A percentile compares a stretch with the other conserved stretches of the same genome.
Evolutionary conservation across 1,139 yeast genomes (phyloP).

Genomic region (Suhomyces choctaworum): DNA sequence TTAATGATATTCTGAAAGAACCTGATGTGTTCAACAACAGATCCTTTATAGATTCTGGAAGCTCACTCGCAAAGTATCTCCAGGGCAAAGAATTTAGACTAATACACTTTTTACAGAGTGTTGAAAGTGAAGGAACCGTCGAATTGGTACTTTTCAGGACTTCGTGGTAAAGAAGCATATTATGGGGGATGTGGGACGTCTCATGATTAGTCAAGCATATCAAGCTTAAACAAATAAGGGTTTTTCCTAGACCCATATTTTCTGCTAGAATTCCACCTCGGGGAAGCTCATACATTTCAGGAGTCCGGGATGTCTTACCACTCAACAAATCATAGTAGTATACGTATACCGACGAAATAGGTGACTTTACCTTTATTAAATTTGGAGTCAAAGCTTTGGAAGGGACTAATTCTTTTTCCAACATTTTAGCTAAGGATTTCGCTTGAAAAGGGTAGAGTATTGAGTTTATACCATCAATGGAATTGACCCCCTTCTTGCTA

Average conservation of each 20-base stretch:
- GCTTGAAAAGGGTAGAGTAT: conserved; percentile 57
- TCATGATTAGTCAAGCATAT: conserved; percentile 58
- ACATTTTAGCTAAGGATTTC: conserved; percentile 59
- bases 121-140: conserved; percentile 27
- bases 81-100: conserved; percentile 55
- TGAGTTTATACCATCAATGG: conserved; percentile 51
- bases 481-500: not conserved
- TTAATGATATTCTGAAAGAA: conserved; percentile 37
- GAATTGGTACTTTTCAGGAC: not conserved
- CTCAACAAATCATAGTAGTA: conserved; percentile 39
- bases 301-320: conserved; percentile 28
- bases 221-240: conserved; percentile 63
- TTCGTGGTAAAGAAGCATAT: conserved; percentile 21
- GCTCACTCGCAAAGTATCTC: conserved; percentile 44
- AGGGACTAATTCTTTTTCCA: conserved; percentile 47
- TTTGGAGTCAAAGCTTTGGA: conserved; percentile 44
- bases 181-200: conserved; percentile 46
- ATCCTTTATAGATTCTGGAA: conserved; percentile 46
- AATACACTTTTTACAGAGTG: conserved; percentile 45
- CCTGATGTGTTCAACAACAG: conserved; percentile 45
- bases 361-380: conserved; percentile 31
- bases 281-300: conserved; percentile 48
- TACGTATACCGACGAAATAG: conserved; percentile 16
- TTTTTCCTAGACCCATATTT: conserved; percentile 77
- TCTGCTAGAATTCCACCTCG: conserved; percentile 73